These are phyloP conservation scores for Brassica cretica DNA, from an alignment of 345 rosid genomes.

Conservation along the genomic window DNA sequence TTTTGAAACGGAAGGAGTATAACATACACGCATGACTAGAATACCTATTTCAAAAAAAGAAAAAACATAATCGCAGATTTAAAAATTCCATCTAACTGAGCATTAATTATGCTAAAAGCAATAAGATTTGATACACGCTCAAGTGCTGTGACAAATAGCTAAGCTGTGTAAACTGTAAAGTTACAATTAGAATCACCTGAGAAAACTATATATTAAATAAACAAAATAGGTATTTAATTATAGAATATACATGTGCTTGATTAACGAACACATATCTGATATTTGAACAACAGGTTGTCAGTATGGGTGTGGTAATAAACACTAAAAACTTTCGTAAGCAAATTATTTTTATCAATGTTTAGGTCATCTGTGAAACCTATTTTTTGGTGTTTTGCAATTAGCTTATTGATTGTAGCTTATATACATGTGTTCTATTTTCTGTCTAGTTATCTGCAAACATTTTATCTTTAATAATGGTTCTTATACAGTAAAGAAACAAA, in stretches of 20 bases:
- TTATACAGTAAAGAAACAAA: not conserved
- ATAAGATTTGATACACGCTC: not conserved
- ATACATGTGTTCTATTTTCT: not conserved
- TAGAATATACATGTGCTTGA: not conserved
- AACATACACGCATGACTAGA: conserved; percentile 1
- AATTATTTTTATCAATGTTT: not conserved
- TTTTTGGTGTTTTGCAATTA: conserved; percentile 1
- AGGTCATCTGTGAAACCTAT: not conserved
- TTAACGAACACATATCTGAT: not conserved
- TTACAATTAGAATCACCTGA: conserved; percentile 23
- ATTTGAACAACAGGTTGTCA: not conserved
- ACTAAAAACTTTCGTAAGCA: not conserved
- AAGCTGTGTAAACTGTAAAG: conserved; percentile 1
- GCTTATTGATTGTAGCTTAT: not conserved
- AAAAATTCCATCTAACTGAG: not conserved
- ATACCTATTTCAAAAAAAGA: too few species aligned
- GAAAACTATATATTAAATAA: not conserved
- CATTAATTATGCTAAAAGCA: not conserved
- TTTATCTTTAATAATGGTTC: not conserved
- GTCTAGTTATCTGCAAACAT: not conserved
- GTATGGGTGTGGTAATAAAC: conserved; percentile 13
- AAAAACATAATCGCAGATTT: not conserved
- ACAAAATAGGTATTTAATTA: not conserved
- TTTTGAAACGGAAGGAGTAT: too few species aligned
- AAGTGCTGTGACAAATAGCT: conserved; percentile 13